A percentile compares a stretch with the other conserved stretches of the same genome.
These are phyloP conservation scores for Asterella californica DNA, from an alignment of 225 moss, liverwort and hornwort genomes.

Conservation along the genomic window DNA sequence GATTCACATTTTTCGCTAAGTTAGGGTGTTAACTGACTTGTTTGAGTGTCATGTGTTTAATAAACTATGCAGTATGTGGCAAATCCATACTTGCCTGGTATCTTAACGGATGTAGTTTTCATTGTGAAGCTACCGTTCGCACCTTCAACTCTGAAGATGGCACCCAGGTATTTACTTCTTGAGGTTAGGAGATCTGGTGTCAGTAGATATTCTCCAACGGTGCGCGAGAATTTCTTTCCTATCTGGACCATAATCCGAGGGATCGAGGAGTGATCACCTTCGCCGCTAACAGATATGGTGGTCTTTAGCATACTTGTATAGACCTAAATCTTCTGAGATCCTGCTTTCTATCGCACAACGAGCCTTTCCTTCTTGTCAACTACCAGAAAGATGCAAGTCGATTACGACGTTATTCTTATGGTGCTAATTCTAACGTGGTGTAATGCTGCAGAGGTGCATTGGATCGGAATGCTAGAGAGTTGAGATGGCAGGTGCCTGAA, in stretches of 20 bases:
- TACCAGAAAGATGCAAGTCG: not conserved
- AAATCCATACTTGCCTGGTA: slow-evolving; percentile 83
- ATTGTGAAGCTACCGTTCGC: slow-evolving; percentile 81
- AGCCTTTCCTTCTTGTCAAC: not conserved
- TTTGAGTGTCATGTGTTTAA: not conserved
- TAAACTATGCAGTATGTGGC: slow-evolving; percentile 66
- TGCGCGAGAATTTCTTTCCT: not conserved
- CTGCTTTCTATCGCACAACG: not conserved
- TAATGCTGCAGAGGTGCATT: slow-evolving; percentile 36
- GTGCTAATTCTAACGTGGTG: not conserved
- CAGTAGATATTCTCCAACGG: not conserved
- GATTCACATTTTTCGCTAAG: not conserved
- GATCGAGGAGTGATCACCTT: not conserved
- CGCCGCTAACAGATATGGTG: not conserved
- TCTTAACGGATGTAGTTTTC: slow-evolving; percentile 79
- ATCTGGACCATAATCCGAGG: not conserved
- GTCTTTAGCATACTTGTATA: not conserved
- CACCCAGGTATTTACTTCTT: slow-evolving; percentile 54
- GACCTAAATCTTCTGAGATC: not conserved
- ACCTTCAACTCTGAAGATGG: slow-evolving; percentile 89
- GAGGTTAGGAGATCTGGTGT: not conserved
- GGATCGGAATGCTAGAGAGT: slow-evolving; percentile 39
- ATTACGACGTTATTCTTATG: not conserved
- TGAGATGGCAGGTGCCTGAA: slow-evolving; percentile 44
- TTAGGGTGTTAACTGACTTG: not conserved